Conservation (phyloP, 306 rosid genomes). For the Pterocarpus santalinus region DNA sequence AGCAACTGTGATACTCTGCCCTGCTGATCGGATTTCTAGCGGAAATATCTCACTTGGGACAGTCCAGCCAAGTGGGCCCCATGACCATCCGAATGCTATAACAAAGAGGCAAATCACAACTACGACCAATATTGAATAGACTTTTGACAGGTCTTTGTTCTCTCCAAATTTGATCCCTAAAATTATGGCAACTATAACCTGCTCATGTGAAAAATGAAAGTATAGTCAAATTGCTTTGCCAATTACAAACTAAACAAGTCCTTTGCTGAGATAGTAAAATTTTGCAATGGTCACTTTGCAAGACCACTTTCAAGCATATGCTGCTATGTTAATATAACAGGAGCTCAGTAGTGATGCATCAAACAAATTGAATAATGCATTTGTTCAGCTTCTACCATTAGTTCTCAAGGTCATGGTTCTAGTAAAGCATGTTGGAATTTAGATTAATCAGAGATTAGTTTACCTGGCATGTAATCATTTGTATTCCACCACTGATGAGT, state of each 20-base stretch:
- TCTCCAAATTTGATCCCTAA: slow-evolving; percentile 75
- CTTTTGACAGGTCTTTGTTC: slow-evolving; percentile 62
- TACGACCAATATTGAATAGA: slow-evolving; percentile 73
- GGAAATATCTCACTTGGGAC: slow-evolving; percentile 64
- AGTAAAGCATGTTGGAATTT: slow-evolving; percentile 6
- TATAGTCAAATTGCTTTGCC: slow-evolving; percentile 4
- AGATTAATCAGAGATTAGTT: slow-evolving; percentile 11
- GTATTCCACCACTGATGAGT: slow-evolving; percentile 88
- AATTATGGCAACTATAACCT: slow-evolving; percentile 77
- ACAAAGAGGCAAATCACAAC: slow-evolving; percentile 81
- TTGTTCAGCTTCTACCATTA: slow-evolving; percentile 13
- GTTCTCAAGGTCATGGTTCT: background rate
- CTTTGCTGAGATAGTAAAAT: slow-evolving; percentile 14
- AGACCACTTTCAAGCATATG: background rate
- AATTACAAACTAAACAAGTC: background rate
- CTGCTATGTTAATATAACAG: background rate
- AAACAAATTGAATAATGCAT: slow-evolving; percentile 6
- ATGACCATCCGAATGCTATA: slow-evolving; percentile 68
- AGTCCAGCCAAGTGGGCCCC: slow-evolving; percentile 65
- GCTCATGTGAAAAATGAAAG: slow-evolving; percentile 42
- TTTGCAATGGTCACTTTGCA: background rate
- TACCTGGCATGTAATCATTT: slow-evolving; percentile 89
- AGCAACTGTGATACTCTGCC: slow-evolving; percentile 60
- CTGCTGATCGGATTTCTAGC: slow-evolving; percentile 59
- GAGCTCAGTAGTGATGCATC: slow-evolving; percentile 5